These are phyloP conservation scores for Fomitopsis palustris DNA, from an alignment of 1,284 basidiomycete genomes.

Conservation along the genomic window DNA sequence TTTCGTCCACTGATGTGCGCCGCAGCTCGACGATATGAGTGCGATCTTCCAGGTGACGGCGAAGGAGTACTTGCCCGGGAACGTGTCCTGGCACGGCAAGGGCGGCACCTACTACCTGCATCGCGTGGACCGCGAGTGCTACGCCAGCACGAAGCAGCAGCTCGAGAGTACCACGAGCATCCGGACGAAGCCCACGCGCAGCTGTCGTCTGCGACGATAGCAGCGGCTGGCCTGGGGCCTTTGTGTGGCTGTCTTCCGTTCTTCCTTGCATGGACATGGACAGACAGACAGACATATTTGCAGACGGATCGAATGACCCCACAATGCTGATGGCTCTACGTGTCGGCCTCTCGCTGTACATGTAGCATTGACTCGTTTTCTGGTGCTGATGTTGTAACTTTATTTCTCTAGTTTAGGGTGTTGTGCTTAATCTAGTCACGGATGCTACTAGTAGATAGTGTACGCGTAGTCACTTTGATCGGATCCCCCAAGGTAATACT, in stretches of 20 bases:
- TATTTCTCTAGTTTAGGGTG: neutral
- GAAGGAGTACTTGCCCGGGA: constrained; percentile 60
- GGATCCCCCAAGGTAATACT: no score
- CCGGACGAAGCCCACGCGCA: constrained; percentile 17
- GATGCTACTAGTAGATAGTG: neutral
- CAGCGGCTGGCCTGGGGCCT: neutral
- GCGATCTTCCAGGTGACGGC: constrained; percentile 73
- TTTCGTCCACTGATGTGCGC: no score
- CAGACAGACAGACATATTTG: no score
- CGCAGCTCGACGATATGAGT: constrained; percentile 65
- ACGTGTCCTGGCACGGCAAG: constrained; percentile 71
- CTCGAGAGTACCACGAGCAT: constrained; percentile 16
- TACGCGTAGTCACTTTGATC: neutral
- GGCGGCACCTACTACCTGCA: constrained; percentile 72
- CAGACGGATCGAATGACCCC: no score
- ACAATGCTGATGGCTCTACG: neutral
- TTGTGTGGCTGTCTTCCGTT: neutral
- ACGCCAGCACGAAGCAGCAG: constrained; percentile 42
- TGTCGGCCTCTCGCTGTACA: neutral
- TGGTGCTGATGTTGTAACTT: neutral
- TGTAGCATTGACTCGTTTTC: neutral
- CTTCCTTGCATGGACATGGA: no score
- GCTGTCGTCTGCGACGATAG: constrained; percentile 22
- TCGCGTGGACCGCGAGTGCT: constrained; percentile 67
- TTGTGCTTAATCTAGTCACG: neutral